phyloP scores from a whole-genome alignment of 257 asterid genomes.

The Rubia yunnanensis region DNA sequence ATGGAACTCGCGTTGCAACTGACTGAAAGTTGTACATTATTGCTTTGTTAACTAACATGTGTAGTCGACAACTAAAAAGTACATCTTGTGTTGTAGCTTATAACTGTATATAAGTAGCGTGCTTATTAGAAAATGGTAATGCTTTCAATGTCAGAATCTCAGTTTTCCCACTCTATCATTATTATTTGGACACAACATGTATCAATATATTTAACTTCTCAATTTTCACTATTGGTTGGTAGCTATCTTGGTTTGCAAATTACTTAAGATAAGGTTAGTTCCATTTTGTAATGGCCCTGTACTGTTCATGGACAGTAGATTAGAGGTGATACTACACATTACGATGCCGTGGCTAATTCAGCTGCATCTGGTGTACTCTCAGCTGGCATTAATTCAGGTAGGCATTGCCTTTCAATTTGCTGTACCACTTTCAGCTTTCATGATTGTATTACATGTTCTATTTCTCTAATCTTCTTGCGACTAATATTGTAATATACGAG shows the following conservation, averaged over 20 bases:
- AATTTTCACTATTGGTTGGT: background rate
- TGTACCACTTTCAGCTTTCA: background rate
- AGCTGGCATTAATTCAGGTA: slow-evolving; percentile 84
- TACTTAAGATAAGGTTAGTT: background rate
- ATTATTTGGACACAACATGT: background rate
- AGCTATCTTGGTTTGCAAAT: background rate
- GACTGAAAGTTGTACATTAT: background rate
- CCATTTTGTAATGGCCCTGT: slow-evolving; percentile 7
- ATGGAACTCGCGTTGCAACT: background rate
- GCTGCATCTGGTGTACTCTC: slow-evolving; percentile 91
- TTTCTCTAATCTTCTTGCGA: background rate
- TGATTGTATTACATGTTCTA: background rate
- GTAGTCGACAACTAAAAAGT: no score
- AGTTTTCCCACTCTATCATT: background rate
- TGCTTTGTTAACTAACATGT: background rate
- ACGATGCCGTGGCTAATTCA: slow-evolving; percentile 92
- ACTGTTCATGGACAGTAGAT: slow-evolving; percentile 37
- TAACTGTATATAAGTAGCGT: background rate
- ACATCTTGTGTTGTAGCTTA: background rate
- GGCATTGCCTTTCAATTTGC: background rate
- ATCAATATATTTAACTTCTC: background rate
- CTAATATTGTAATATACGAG: background rate
- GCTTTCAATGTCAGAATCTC: background rate
- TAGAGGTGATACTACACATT: slow-evolving; percentile 90
- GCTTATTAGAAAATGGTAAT: background rate